Percentiles rank a stretch among this genome's conserved stretches.
phyloP scores from a whole-genome alignment of 2,329 filamentous ascomycete genomes.

The Huntiella moniliformis region DNA sequence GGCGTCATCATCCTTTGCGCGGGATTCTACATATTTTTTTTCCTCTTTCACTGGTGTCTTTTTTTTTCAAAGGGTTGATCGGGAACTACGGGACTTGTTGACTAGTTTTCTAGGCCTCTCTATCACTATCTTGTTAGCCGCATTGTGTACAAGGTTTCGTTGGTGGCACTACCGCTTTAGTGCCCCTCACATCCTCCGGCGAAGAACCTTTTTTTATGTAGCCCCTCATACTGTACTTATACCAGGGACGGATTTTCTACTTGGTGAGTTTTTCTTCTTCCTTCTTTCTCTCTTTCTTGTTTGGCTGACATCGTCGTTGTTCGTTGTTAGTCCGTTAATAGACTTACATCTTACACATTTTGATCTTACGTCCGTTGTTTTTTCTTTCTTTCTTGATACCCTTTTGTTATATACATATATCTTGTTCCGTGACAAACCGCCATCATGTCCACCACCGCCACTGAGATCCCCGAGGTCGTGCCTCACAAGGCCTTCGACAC shows the following conservation, averaged over 20 bases:
- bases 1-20: no score
- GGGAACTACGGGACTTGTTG: no score
- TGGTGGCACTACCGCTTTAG: neutral
- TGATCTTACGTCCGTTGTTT: neutral
- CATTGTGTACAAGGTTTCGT: neutral
- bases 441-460: conserved; percentile 4
- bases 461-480: conserved; percentile 9
- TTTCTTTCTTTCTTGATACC: neutral
- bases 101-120: no score
- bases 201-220: no score
- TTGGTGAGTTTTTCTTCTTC: neutral
- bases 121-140: neutral
- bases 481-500: conserved; percentile 29
- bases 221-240: no score
- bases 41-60: no score
- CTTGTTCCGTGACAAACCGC: neutral
- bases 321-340: conserved; percentile 1
- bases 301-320: conserved; percentile 7
- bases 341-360: neutral
- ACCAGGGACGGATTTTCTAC: no score
- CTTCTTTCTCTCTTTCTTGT: neutral
- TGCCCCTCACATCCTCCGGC: neutral
- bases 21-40: no score
- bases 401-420: neutral
- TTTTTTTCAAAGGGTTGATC: no score